Percentiles rank a stretch among this genome's conserved stretches.
Evolutionary conservation across 2,329 filamentous ascomycete genomes (phyloP).

Genomic region (Colletotrichum karsti): DNA sequence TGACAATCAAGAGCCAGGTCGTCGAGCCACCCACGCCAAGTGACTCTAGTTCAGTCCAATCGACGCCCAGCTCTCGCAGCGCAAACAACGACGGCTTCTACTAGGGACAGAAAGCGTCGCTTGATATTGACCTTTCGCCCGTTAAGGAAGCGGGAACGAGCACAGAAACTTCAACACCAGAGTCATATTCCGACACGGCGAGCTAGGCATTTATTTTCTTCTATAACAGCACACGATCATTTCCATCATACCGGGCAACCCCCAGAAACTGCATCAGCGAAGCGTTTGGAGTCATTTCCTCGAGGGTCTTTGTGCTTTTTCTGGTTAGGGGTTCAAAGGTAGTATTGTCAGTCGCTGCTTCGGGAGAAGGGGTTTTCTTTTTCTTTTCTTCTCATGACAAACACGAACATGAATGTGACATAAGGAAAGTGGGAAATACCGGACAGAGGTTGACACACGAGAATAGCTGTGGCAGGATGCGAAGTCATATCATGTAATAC

Average conservation of each 20-base stretch:
- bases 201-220: not conserved
- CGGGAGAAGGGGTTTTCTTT: not conserved
- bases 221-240: slow-evolving; percentile 4
- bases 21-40: slow-evolving; percentile 72
- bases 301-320: slow-evolving; percentile 9
- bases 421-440: not conserved
- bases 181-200: not conserved
- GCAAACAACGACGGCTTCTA: slow-evolving; percentile 31
- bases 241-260: slow-evolving; percentile 3
- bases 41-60: slow-evolving; percentile 54
- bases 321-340: slow-evolving; percentile 14
- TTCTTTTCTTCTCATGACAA: not conserved
- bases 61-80: slow-evolving; percentile 30
- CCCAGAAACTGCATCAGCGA: slow-evolving; percentile 32
- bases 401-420: slow-evolving; percentile 5
- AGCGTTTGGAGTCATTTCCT: slow-evolving; percentile 31
- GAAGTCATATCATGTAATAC: slow-evolving; percentile 14
- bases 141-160: not conserved
- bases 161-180: not conserved
- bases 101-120: slow-evolving; percentile 18
- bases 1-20: slow-evolving; percentile 70
- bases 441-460: not conserved
- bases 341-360: not conserved
- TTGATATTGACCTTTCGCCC: not conserved
- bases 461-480: not conserved